Conservation (phyloP, 371 early-diverging fungal genomes). For the Rhizopus arrhizus region DNA sequence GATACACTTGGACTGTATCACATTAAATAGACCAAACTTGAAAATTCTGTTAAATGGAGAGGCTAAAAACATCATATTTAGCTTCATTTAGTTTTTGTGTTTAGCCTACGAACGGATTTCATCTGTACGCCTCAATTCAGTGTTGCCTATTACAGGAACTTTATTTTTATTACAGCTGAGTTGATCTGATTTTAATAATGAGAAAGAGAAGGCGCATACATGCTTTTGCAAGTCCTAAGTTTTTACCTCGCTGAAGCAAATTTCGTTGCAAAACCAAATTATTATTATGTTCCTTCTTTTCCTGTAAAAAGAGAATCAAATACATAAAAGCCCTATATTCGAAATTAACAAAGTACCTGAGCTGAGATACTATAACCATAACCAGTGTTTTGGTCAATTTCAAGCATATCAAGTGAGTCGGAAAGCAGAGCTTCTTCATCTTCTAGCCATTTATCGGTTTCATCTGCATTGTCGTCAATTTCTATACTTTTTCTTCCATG, state of each 20-base stretch:
- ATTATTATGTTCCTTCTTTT: too few species aligned
- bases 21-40: constrained; percentile 60
- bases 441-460: constrained; percentile 34
- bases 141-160: not conserved
- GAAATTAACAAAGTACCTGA: constrained; percentile 8
- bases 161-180: not conserved
- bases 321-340: too few species aligned
- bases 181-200: too few species aligned
- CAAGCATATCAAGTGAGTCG: constrained; percentile 1
- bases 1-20: constrained; percentile 67
- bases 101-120: constrained; percentile 29
- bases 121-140: constrained; percentile 15
- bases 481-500: too few species aligned
- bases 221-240: too few species aligned
- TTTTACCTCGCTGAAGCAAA: too few species aligned
- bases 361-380: not conserved
- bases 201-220: too few species aligned
- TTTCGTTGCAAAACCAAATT: too few species aligned
- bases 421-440: constrained; percentile 34
- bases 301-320: too few species aligned
- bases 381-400: not conserved
- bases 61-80: constrained; percentile 19
- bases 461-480: not conserved
- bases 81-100: not conserved
- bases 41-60: constrained; percentile 40